Conservation (phyloP, 2,329 filamentous ascomycete species). For the Cercospora zeina region DNA sequence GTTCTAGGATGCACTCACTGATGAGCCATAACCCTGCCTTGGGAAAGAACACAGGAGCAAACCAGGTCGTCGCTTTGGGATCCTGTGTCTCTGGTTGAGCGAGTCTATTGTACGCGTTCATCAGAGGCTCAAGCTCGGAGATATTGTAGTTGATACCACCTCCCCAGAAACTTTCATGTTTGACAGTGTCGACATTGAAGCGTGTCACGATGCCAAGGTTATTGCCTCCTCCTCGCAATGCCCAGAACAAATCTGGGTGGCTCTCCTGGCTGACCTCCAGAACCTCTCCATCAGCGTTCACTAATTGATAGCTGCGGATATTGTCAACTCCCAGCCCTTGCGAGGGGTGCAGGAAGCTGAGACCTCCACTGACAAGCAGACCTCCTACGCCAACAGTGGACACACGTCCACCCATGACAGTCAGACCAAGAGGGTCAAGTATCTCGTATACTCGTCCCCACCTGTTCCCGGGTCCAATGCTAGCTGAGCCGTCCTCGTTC, state of each 20-base stretch:
- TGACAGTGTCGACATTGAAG: conserved; percentile 32
- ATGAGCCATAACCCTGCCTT: conserved; percentile 5
- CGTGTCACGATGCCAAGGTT: conserved; percentile 39
- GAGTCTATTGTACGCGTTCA: conserved; percentile 6
- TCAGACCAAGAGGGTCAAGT: conserved; percentile 25
- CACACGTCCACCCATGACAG: conserved; percentile 33
- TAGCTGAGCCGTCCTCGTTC: conserved; percentile 10
- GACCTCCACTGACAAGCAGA: conserved; percentile 36
- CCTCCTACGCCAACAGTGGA: conserved; percentile 36
- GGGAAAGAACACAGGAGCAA: conserved; percentile 19
- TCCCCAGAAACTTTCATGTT: conserved; percentile 23
- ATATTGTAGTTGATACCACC: conserved; percentile 24
- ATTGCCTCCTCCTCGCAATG: conserved; percentile 33
- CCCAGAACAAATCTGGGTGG: conserved; percentile 33
- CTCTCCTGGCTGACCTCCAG: conserved; percentile 31
- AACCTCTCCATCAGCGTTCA: conserved; percentile 31
- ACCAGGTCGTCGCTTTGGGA: conserved; percentile 16
- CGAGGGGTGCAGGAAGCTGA: conserved; percentile 35
- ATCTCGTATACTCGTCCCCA: conserved; percentile 26
- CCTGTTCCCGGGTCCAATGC: conserved; percentile 13
- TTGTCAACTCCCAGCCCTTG: conserved; percentile 38
- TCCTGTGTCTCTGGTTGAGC: conserved; percentile 12
- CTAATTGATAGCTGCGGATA: conserved; percentile 36
- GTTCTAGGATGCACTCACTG: background rate
- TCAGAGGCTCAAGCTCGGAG: conserved; percentile 6